Conservation (phyloP, 2,329 filamentous ascomycete species). For the Claviceps sp. region DNA sequence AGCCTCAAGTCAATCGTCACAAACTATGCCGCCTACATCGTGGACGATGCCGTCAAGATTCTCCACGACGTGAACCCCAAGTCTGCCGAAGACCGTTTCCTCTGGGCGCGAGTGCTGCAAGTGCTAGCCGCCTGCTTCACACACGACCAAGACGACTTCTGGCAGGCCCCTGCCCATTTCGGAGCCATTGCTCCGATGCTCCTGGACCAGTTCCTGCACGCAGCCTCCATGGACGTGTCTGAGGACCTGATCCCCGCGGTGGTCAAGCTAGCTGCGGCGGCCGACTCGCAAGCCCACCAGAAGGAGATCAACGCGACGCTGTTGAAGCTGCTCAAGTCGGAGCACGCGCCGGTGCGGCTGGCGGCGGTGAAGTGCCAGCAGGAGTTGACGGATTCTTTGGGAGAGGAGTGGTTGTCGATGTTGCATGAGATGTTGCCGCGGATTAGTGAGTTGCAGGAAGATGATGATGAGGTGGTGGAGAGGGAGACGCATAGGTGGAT, state of each 20-base stretch:
- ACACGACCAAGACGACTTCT: constrained; percentile 90
- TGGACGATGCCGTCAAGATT: constrained; percentile 59
- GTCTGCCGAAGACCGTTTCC: constrained; percentile 33
- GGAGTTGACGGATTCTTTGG: constrained; percentile 62
- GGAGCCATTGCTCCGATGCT: constrained; percentile 55
- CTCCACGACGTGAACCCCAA: constrained; percentile 39
- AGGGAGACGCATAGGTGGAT: constrained; percentile 84
- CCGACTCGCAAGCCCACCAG: constrained; percentile 78
- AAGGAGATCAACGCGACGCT: constrained; percentile 74
- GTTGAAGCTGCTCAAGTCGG: constrained; percentile 64
- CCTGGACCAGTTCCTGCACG: constrained; percentile 49
- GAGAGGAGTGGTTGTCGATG: constrained; percentile 86
- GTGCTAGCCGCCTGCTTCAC: constrained; percentile 66
- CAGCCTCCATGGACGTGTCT: constrained; percentile 26
- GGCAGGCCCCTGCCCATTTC: constrained; percentile 86
- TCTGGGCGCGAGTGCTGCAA: constrained; percentile 58
- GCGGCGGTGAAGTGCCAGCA: constrained; percentile 75
- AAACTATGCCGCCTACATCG: constrained; percentile 72
- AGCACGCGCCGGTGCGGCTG: constrained; percentile 58
- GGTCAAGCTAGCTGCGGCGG: constrained; percentile 64
- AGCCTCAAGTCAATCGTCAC: constrained; percentile 90
- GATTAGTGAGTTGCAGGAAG: constrained; percentile 90
- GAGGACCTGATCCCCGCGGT: constrained; percentile 58
- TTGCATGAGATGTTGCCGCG: constrained; percentile 92
- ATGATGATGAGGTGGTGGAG: constrained; percentile 90